These are phyloP conservation scores for Nemania sp. DNA, from an alignment of 2,329 filamentous ascomycete species.

Conservation along the genomic window DNA sequence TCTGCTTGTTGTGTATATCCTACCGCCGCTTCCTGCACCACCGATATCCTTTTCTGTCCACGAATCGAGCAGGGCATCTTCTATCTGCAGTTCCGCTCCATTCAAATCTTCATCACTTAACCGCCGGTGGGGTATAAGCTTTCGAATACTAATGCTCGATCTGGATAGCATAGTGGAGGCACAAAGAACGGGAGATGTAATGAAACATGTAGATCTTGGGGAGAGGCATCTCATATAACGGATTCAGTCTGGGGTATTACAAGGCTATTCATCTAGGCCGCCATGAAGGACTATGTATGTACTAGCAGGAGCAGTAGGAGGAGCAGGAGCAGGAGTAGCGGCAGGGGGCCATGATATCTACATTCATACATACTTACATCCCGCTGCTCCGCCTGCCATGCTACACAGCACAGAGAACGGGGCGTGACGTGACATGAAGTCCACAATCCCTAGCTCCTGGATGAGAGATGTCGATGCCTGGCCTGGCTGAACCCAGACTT, in stretches of 20 bases:
- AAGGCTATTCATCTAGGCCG: constrained; percentile 39
- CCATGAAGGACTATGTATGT: constrained; percentile 31
- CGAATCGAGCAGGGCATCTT: constrained; percentile 15
- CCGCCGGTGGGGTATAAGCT: constrained; percentile 55
- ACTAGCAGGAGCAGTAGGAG: constrained; percentile 2
- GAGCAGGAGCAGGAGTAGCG: constrained; percentile 33
- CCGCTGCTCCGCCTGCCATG: constrained; percentile 43
- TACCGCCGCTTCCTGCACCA: constrained; percentile 26
- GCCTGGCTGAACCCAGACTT: constrained; percentile 33
- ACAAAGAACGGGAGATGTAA: constrained; percentile 45
- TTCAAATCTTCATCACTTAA: constrained; percentile 43
- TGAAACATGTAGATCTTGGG: constrained; percentile 45
- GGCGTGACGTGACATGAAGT: constrained; percentile 44
- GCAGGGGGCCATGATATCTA: constrained; percentile 41
- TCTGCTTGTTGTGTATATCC: constrained; percentile 46
- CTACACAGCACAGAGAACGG: constrained; percentile 18
- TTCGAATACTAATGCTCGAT: constrained; percentile 58
- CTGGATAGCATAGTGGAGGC: constrained; percentile 55
- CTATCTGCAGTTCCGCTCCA: constrained; percentile 43
- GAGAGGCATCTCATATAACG: constrained; percentile 49
- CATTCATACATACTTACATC: constrained; percentile 43
- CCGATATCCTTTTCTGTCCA: constrained; percentile 38
- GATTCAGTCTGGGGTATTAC: constrained; percentile 45
- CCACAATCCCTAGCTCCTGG: constrained; percentile 22
- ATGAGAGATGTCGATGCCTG: constrained; percentile 34